Base-by-base conservation (phyloP, 2,329 filamentous ascomycete genomes). In the Chaetomium sp. region DNA sequence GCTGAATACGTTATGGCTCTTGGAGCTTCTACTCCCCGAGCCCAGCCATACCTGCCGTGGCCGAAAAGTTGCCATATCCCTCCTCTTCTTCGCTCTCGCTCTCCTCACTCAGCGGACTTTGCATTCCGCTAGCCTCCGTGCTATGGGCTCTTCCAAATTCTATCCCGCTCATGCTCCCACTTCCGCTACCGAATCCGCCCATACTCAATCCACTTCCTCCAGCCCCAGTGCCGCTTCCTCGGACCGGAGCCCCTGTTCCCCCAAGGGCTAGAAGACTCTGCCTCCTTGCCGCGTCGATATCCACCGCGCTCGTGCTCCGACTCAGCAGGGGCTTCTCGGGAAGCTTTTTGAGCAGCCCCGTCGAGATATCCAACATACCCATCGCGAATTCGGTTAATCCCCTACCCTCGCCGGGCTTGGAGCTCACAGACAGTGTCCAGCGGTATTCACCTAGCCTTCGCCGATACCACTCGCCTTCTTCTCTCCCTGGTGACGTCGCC, bases 381-480 rank as follows among this genome's bases (percentile, higher is more conserved):
- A 90, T 85, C n/a, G 87, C 87, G 63, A 89, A 89, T 59, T 82
- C 79, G 0, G 83, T 86, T 52, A 86, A 66, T 1, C 78, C 76
- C 48, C 73, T 78, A 53, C 76, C 78, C 63, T 81, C 80, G 2
- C 80, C 79, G 0, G 87, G 84, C 68, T 90, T 89, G 45, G 84
- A 86, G 70, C 87, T 91, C 48, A 97, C 91, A 7, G 87, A 87
- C 54, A 97, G 76, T 8, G 92, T 96, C 92, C 92, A 99, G 49
- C 90, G 82, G 68, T 96, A 97, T 72, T 99, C 92, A 57, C 85
- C 86, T 27, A 97, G 73, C 1, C 92, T 79, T 10, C 88, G 81
- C 40, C 89, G 84, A 72, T 97, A 99, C 79, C 95, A 97, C 36
- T 94, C 89, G 0, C 89, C 89, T 70, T 97, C 92, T 68, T 96